Evolutionary conservation across 441 rosid species (phyloP).

Genomic region (Brassica hybrid): DNA sequence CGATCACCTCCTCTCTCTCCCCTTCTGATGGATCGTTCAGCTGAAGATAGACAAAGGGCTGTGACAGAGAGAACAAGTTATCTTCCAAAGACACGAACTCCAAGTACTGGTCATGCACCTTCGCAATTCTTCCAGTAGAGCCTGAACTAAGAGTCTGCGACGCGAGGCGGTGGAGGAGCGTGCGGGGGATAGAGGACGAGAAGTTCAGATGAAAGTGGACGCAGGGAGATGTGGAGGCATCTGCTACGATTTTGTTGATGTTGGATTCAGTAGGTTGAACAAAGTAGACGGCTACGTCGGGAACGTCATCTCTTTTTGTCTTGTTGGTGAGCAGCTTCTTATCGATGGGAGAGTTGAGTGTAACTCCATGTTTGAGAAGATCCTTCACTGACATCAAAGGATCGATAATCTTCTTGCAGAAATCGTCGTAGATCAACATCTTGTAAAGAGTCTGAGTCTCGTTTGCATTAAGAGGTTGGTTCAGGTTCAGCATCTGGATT

Average conservation of each 20-base stretch:
- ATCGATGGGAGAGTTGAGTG: not conserved
- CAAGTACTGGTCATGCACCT: slow-evolving; percentile 4
- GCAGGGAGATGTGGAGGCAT: not conserved
- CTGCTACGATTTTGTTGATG: not conserved
- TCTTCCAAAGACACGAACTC: not conserved
- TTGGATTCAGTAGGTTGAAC: slow-evolving; percentile 4
- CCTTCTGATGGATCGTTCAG: not conserved
- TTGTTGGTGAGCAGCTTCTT: not conserved
- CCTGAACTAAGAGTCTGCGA: not conserved
- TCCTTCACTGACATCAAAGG: slow-evolving; percentile 1
- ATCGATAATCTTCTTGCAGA: slow-evolving; percentile 5
- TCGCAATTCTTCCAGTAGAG: not conserved
- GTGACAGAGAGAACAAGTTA: not conserved
- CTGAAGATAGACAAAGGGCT: not conserved
- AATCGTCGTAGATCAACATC: not conserved
- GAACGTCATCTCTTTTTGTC: not conserved
- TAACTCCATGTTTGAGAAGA: slow-evolving; percentile 2
- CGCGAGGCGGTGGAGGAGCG: not conserved
- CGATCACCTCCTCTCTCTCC: not conserved
- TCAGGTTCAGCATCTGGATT: not conserved
- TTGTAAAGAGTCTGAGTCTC: not conserved
- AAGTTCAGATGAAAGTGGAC: not conserved
- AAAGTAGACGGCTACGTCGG: not conserved
- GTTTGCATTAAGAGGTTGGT: not conserved
- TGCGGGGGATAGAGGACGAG: not conserved